Percentiles rank a stretch among this genome's conserved stretches.
phyloP scores from a whole-genome alignment of 2,329 filamentous ascomycete species.

The Pseudogymnoascus pannorum region DNA sequence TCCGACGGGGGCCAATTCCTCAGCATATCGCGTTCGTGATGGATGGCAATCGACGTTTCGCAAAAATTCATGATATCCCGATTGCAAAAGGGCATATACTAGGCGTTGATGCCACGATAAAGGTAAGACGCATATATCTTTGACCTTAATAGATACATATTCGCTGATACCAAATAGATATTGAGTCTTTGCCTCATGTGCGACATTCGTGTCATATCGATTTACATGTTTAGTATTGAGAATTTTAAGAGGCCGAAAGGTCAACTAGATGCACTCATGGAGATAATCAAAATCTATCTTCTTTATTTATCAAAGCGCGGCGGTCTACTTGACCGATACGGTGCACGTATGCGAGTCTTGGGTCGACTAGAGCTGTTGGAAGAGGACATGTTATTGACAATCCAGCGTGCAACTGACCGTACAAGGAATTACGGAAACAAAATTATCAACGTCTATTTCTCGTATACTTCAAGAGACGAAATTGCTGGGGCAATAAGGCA shows the following conservation, averaged over 20 bases:
- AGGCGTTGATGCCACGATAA: too few relatives aligned
- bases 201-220: neutral
- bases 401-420: neutral
- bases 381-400: neutral
- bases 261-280: neutral
- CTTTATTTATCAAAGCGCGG: neutral
- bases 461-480: slow-evolving; percentile 87
- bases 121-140: too few relatives aligned
- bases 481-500: slow-evolving; percentile 80
- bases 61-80: too few relatives aligned
- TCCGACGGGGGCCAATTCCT: too few relatives aligned
- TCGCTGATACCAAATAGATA: too few relatives aligned
- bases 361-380: neutral
- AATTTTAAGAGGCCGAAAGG: neutral
- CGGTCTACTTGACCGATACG: neutral
- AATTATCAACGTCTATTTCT: slow-evolving; percentile 81
- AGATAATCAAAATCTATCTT: neutral
- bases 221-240: neutral
- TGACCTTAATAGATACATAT: too few relatives aligned
- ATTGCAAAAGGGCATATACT: too few relatives aligned
- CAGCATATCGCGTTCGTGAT: too few relatives aligned
- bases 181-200: neutral
- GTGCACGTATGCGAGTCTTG: neutral
- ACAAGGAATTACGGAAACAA: neutral
- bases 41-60: too few relatives aligned